Conservation (phyloP, 2,329 filamentous ascomycete genomes). For the Colletotrichum lupini region DNA sequence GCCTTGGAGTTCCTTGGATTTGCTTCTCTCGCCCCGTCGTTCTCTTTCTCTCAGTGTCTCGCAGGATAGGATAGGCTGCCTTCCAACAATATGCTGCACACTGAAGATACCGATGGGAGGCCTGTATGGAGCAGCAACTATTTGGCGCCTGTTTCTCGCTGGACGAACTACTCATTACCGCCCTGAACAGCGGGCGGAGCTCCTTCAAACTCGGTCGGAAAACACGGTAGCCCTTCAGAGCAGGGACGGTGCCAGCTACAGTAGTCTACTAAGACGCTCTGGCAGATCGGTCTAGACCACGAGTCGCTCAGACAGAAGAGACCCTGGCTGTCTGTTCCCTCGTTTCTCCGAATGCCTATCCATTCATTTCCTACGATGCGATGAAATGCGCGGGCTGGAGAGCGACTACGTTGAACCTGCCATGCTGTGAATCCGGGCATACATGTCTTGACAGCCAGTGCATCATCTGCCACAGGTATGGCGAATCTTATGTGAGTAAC, state of each 20-base stretch:
- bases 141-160: constrained; percentile 12
- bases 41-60: constrained; percentile 24
- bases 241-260: constrained; percentile 22
- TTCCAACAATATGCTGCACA: background rate
- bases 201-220: background rate
- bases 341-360: background rate
- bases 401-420: constrained; percentile 23
- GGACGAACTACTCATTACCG: constrained; percentile 1
- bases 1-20: constrained; percentile 8
- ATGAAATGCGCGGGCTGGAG: background rate
- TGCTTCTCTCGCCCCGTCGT: constrained; percentile 10
- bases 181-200: background rate
- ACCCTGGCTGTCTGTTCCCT: background rate
- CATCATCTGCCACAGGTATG: constrained; percentile 19
- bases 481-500: background rate
- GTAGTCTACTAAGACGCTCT: background rate
- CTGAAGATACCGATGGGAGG: background rate
- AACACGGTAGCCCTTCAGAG: background rate
- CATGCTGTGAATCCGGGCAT: constrained; percentile 10
- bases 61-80: background rate
- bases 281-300: constrained; percentile 22
- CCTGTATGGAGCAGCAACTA: background rate
- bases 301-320: background rate
- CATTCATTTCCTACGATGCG: constrained; percentile 2
- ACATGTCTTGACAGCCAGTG: background rate